Evolutionary conservation across 1,284 basidiomycete genomes (phyloP), one percentile per base, ranked within the genome.

Genomic region (Moniliophthora roreri): DNA sequence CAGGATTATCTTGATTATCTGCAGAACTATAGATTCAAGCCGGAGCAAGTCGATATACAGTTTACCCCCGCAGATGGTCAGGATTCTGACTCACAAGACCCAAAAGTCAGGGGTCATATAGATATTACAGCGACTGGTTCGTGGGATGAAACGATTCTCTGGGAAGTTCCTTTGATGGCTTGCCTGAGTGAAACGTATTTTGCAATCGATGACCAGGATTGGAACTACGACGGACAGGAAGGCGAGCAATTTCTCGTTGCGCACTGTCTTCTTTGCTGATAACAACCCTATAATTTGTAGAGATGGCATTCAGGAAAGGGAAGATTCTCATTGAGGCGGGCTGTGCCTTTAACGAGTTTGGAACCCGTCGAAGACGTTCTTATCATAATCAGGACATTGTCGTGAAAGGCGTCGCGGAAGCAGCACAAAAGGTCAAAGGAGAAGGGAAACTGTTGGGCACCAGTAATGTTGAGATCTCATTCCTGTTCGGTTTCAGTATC

Each of bases 141-240:
- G 3, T 99, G 97, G 96, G 74, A 75, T 0, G 93, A 98, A 59
- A 85, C 91, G 6, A 98, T 99, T 55, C 73, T 98, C 16, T 99
- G 97, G 85, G 96, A 99, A 71, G 94, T 98, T 0, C 95, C 93
- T 1, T 76, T 98, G 44, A 94, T 98, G 92, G 86, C 93, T 8
- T 88, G 87, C 60, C 74, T 95, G 45, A 91, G 91, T 70, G 85
- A 93, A 72, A 80, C 81, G 23, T 89, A 89, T 69, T 93, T 91
- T 66, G 70, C 65, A 18, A 76, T 79, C 11, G 85, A 86, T 18
- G 85, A 87, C 62, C 88, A 76, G 0, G 85, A 93, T 62, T 99
- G 96, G 97, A 80, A 73, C 52, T 84, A 93, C 57, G 83, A 89
- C 8, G 85, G 85, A 0, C 93, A 97, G 71, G 77, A 81, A 70